Base-by-base conservation (phyloP, 2,329 filamentous ascomycete genomes). In the Lecanoromycetidae sp. region DNA sequence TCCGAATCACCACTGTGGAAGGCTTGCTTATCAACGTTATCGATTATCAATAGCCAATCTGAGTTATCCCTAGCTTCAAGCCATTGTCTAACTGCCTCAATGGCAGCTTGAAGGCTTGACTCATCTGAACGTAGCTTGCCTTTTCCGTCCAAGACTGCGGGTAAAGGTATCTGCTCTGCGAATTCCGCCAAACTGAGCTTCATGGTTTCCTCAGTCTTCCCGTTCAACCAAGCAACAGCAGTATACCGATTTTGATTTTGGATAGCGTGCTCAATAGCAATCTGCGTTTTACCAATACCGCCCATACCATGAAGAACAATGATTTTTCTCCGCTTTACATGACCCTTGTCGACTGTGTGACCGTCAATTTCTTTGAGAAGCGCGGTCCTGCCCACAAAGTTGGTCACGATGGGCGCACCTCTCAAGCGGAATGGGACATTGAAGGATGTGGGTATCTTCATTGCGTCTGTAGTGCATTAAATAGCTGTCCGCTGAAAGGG, bases 221-320 rank as follows among this genome's bases (percentile, higher is more conserved):
- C 23, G 20, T 41, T 47, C 9, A 40, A 17, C 44, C 36, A 47
- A 13, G 41, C 20, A 13, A 47, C 20, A 2, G 44, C 36, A 34
- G 25, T 13, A n/a, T 47, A 47, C 9, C 33, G 26, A 26, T 34
- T 4, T 23, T 33, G 44, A 27, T 47, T 25, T 22, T 23, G n/a
- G 22, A n/a, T 41, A 22, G 29, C 35, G 20, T 34, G 41, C 13
- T 41, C 33, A 25, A 25, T 26, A 15, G 36, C 44, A 6, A 47
- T 20, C 13, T 47, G 36, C n/a, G 36, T 40, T 35, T 47, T 47
- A 13, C 36, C 44, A 30, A 37, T 38, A 8, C 44, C 44, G n/a
- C 44, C 44, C 13, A 41, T 20, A 13, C 44, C 36, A 19, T 33
- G 19, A 23, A 47, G 23, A 6, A 47, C 40, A 8, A 43, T 19